Conservation (phyloP, 345 rosid species). For the Draba incana region DNA sequence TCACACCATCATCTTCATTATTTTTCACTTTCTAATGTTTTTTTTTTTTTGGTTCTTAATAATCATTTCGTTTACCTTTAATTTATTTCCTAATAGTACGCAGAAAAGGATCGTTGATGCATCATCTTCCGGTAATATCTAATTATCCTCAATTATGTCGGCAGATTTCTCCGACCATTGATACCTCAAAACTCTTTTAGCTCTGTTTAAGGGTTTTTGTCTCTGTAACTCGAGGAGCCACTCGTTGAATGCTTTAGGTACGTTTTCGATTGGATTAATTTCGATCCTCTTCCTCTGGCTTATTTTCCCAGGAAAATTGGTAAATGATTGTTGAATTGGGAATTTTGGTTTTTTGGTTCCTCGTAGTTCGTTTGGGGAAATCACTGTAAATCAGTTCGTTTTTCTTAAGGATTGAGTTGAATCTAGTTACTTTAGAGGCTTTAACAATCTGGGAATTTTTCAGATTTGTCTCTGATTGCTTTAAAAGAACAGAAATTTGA, state of each 20-base stretch:
- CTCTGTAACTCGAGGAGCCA: neutral
- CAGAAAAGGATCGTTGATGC: conserved; percentile 15
- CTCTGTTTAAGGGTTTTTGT: conserved; percentile 1
- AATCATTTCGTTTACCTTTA: neutral
- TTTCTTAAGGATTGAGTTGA: conserved; percentile 19
- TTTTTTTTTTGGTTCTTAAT: too few relatives aligned
- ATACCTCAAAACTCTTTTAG: neutral
- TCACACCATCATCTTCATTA: conserved; percentile 24
- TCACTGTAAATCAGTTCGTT: conserved; percentile 2
- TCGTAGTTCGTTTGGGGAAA: neutral
- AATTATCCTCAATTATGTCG: conserved; percentile 27
- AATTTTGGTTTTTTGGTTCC: neutral
- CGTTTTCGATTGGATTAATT: conserved; percentile 19
- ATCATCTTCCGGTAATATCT: conserved; percentile 24
- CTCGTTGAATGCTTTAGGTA: conserved; percentile 30
- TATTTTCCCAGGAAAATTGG: neutral
- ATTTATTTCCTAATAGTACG: conserved; percentile 9
- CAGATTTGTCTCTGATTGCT: conserved; percentile 25
- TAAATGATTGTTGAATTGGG: conserved; percentile 11
- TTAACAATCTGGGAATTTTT: neutral
- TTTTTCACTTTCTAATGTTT: neutral
- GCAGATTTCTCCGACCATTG: conserved; percentile 30
- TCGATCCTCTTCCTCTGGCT: neutral
- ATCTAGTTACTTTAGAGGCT: conserved; percentile 10
- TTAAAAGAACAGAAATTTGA: conserved; percentile 27